Percentiles rank a stretch among this genome's conserved stretches.
phyloP scores from a whole-genome alignment of 176 grass and related monocot species.

The Oryza glumipatula region DNA sequence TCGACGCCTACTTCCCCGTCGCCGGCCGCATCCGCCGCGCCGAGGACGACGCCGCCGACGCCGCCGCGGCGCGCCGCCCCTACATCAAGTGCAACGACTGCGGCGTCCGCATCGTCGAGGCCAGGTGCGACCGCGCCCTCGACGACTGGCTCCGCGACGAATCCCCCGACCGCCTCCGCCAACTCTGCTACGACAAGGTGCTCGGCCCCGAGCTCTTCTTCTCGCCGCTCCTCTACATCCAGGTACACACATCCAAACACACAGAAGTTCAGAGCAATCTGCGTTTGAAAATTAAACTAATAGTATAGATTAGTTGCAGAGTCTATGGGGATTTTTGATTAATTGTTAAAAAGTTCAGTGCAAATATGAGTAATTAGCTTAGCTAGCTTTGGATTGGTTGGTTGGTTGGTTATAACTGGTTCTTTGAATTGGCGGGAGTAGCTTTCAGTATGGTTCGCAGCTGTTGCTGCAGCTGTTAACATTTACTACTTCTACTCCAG shows the following conservation, averaged over 20 bases:
- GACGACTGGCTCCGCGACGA: slow-evolving; percentile 65
- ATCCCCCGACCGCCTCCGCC: slow-evolving; percentile 28
- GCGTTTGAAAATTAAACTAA: background rate
- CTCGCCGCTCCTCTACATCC: slow-evolving; percentile 81
- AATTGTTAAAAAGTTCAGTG: background rate
- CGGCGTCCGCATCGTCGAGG: slow-evolving; percentile 90
- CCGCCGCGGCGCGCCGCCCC: slow-evolving; percentile 12
- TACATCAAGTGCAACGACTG: slow-evolving; percentile 96
- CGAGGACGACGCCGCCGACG: slow-evolving; percentile 11
- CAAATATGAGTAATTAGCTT: background rate
- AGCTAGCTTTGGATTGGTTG: background rate
- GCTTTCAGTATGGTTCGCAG: slow-evolving; percentile 39
- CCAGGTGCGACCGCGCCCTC: slow-evolving; percentile 52
- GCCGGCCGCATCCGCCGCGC: slow-evolving; percentile 65
- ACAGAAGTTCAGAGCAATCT: background rate
- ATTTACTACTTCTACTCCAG: slow-evolving; percentile 12
- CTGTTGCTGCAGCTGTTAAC: background rate
- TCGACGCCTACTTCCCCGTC: slow-evolving; percentile 63
- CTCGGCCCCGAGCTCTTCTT: slow-evolving; percentile 87
- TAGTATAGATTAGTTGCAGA: background rate
- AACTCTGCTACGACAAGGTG: slow-evolving; percentile 74
- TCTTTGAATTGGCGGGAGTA: slow-evolving; percentile 7
- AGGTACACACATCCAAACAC: slow-evolving; percentile 49
- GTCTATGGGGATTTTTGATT: background rate
- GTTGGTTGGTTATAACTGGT: background rate